These are phyloP conservation scores for Actinomucor elegans DNA, from an alignment of 371 early-diverging fungal genomes.

Conservation along the genomic window DNA sequence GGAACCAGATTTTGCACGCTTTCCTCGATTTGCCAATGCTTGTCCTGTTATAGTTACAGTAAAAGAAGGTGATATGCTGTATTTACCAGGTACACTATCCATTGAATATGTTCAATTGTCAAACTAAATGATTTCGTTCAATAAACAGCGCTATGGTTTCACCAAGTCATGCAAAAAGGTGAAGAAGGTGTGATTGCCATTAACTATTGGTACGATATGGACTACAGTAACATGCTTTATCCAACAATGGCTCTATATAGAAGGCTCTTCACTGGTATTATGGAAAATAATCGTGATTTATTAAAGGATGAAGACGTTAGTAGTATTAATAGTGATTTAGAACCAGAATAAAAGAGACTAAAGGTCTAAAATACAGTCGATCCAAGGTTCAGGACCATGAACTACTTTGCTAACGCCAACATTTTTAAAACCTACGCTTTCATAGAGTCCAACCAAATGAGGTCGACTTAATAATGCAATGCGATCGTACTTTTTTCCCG, in stretches of 20 bases:
- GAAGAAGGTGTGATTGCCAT: conserved; percentile 74
- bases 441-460: conserved; percentile 56
- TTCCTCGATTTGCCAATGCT: conserved; percentile 57
- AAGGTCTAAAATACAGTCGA: conserved; percentile 38
- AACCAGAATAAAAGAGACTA: conserved; percentile 10
- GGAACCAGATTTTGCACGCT: conserved; percentile 41
- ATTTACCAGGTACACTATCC: conserved; percentile 56
- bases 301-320: conserved; percentile 10
- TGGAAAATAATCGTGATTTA: conserved; percentile 15
- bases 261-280: conserved; percentile 24
- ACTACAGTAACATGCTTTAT: conserved; percentile 43
- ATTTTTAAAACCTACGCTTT: conserved; percentile 58
- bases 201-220: conserved; percentile 83
- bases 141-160: conserved; percentile 69
- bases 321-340: too few relatives aligned
- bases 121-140: too few relatives aligned
- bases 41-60: conserved; percentile 58
- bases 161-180: conserved; percentile 69
- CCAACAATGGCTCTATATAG: conserved; percentile 39
- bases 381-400: conserved; percentile 71
- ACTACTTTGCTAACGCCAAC: conserved; percentile 59
- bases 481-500: conserved; percentile 33
- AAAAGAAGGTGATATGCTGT: conserved; percentile 71
- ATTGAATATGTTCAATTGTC: background rate
- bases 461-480: conserved; percentile 62